Base-by-base conservation (phyloP, 2,329 filamentous ascomycete genomes). In the Sphaerulina musiva region DNA sequence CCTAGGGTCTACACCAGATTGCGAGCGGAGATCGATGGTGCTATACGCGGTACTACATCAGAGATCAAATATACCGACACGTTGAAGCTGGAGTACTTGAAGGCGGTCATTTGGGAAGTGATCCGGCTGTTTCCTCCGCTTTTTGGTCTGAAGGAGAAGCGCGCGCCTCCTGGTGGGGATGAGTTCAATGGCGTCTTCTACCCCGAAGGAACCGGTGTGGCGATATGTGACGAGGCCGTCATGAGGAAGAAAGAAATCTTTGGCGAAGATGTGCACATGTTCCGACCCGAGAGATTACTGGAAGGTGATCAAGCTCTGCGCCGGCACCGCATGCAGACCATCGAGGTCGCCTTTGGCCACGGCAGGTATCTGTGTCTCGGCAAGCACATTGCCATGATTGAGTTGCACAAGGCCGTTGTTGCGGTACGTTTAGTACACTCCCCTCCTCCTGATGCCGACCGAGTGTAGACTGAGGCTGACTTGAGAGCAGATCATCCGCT, bases 201-300 rank as follows among this genome's bases (percentile, higher is more conserved):
- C 14, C 77, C 78, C 0, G 72, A 67, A 41, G 77, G 77, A 23
- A 75, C 73, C 1, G 68, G 73, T 41, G 69, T 81, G 6, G 76
- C 73, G 34, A 70, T 71, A 51, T 74, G 70, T 46, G 66, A 73
- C 2, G 73, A 73, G 56, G 71, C 69, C 3, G 62, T 76, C 14
- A 71, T 74, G 51, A 68, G 69, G 32, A 66, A 70, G 45, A 69
- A 72, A 57, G 57, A 54, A 12, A 60, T 72, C 23, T 72, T 70
- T 49, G 74, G 75, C 7, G 54, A 63, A 1, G 74, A 77, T 54
- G 71, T 72, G 2, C 64, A 71, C 34, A 53, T 71, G 0, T 80
- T 75, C 60, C 67, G 72, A 20, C 79, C 78, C 1, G 77, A 77
- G 48, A 70, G 78, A 42, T 80, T 77, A 76, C 59, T 80, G 9